Evolutionary conservation across 2,329 filamentous ascomycete species (phyloP).

Genomic region (Fusarium graminum): DNA sequence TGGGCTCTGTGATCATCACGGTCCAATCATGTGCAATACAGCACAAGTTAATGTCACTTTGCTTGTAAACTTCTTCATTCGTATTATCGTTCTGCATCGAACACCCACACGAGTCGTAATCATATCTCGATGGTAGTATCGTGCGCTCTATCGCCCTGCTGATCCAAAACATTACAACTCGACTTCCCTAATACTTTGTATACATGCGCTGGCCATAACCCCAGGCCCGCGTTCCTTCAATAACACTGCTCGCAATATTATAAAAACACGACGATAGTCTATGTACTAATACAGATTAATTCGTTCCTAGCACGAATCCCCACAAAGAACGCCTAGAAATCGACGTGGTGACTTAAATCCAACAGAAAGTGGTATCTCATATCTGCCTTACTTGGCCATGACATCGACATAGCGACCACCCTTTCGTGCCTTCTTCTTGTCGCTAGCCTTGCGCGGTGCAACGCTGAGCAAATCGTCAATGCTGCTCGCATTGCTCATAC

Average conservation of each 20-base stretch:
- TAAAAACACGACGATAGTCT: constrained; percentile 39
- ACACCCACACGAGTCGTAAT: constrained; percentile 26
- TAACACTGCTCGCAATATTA: constrained; percentile 34
- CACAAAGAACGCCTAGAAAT: constrained; percentile 38
- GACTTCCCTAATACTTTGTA: constrained; percentile 26
- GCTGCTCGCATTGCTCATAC: constrained; percentile 91
- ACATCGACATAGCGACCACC: constrained; percentile 94
- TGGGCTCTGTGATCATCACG: neutral
- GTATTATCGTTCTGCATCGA: constrained; percentile 39
- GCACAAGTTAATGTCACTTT: neutral
- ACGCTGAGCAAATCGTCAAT: constrained; percentile 93
- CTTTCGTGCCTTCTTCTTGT: constrained; percentile 79
- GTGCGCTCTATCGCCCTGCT: constrained; percentile 38
- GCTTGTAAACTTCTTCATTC: constrained; percentile 31
- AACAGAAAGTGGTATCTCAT: constrained; percentile 7
- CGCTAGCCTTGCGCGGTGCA: constrained; percentile 73
- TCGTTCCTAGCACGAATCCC: constrained; percentile 37
- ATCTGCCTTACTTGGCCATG: constrained; percentile 75
- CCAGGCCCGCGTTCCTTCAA: constrained; percentile 17
- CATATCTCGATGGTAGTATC: constrained; percentile 29
- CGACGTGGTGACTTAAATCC: constrained; percentile 20
- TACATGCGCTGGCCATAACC: constrained; percentile 38
- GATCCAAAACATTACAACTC: constrained; percentile 41
- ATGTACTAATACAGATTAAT: constrained; percentile 44
- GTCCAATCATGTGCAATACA: neutral